Conservation (phyloP, 192 early-diverging fungal genomes). For the Gorgonomyces haynaldii region DNA sequence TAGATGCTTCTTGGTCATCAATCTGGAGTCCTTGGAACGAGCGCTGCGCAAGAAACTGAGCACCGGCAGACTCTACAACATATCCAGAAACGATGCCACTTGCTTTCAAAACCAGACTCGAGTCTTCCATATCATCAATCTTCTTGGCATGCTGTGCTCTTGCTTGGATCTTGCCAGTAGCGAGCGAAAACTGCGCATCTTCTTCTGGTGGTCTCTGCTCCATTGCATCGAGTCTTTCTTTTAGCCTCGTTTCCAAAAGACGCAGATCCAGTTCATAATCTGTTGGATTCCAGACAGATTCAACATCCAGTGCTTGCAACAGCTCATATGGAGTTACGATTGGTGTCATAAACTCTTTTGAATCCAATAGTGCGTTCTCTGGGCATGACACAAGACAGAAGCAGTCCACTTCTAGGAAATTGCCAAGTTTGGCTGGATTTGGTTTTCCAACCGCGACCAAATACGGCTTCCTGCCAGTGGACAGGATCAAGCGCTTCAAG, state of each 20-base stretch:
- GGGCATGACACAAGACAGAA: constrained; percentile 90
- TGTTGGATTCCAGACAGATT: constrained; percentile 23
- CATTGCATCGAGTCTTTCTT: constrained; percentile 15
- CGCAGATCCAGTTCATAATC: constrained; percentile 31
- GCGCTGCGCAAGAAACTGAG: constrained; percentile 57
- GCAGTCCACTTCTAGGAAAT: constrained; percentile 90
- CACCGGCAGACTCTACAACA: constrained; percentile 47
- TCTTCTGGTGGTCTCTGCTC: background rate
- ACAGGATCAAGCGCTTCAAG: constrained; percentile 63
- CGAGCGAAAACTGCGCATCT: constrained; percentile 70
- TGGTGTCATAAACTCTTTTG: constrained; percentile 78
- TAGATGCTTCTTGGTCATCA: constrained; percentile 44
- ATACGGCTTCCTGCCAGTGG: constrained; percentile 70
- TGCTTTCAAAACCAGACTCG: constrained; percentile 33
- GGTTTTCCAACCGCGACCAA: constrained; percentile 88
- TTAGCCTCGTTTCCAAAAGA: constrained; percentile 16
- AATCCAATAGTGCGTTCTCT: constrained; percentile 87
- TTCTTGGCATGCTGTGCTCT: constrained; percentile 1
- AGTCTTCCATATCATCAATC: background rate
- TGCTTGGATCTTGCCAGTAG: constrained; percentile 60
- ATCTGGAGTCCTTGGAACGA: constrained; percentile 74
- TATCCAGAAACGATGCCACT: constrained; percentile 38
- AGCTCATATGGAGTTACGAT: constrained; percentile 92
- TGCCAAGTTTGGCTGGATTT: constrained; percentile 90
- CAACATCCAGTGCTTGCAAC: constrained; percentile 54